phyloP scores from a whole-genome alignment of 208 protist genomes.

The Borovskyia barvae region DNA sequence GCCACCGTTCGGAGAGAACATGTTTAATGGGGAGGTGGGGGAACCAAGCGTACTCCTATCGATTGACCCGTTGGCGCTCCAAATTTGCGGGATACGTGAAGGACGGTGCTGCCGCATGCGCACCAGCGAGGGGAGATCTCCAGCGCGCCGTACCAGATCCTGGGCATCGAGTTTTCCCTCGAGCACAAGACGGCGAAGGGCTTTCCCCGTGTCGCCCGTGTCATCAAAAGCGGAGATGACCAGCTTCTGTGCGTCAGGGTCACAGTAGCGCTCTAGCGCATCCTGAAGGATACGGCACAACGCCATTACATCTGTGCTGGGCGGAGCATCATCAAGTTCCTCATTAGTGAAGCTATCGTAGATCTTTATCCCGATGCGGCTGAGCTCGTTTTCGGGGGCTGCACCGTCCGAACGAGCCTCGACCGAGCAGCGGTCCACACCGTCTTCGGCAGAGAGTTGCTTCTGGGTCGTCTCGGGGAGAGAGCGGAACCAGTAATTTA shows the following conservation, averaged over 20 bases:
- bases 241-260: slow-evolving; percentile 38
- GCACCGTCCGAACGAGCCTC: slow-evolving; percentile 33
- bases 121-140: slow-evolving; percentile 34
- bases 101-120: slow-evolving; percentile 21
- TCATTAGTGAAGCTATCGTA: slow-evolving; percentile 70
- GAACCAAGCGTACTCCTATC: slow-evolving; percentile 4
- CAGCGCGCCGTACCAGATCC: slow-evolving; percentile 38
- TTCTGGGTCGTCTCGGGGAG: slow-evolving; percentile 42
- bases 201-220: slow-evolving; percentile 23
- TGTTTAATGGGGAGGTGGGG: slow-evolving; percentile 20
- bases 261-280: slow-evolving; percentile 18
- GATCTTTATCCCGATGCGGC: slow-evolving; percentile 58
- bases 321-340: slow-evolving; percentile 49
- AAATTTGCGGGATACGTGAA: slow-evolving; percentile 2
- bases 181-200: slow-evolving; percentile 50
- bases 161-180: slow-evolving; percentile 42
- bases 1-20: slow-evolving; percentile 16
- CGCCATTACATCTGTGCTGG: slow-evolving; percentile 26
- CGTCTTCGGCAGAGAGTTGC: slow-evolving; percentile 31
- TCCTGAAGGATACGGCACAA: slow-evolving; percentile 35
- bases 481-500: slow-evolving; percentile 71
- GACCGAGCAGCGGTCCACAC: slow-evolving; percentile 49
- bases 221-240: slow-evolving; percentile 35
- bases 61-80: not conserved
- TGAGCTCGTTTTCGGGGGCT: slow-evolving; percentile 29